Conservation (phyloP, 495 filamentous ascomycete species). For the Amorphotheca resinae region DNA sequence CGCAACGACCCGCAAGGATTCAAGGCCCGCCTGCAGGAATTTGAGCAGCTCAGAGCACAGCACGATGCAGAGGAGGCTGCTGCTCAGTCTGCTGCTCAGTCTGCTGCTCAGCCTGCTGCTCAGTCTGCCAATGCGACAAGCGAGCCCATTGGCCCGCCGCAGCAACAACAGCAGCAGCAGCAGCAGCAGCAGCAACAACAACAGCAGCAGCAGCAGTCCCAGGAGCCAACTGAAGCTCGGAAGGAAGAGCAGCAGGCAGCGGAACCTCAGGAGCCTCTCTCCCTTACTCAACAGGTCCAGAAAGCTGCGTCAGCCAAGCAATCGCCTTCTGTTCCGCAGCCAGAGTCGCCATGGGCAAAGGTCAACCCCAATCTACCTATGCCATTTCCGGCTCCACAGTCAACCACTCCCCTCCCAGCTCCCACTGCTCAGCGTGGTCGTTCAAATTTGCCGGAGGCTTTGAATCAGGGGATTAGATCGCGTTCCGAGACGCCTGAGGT, state of each 20-base stretch:
- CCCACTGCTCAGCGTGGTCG: constrained; percentile 75
- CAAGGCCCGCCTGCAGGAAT: constrained; percentile 39
- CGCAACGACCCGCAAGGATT: constrained; percentile 37
- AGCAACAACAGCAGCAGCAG: constrained; percentile 7
- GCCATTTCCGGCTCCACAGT: constrained; percentile 63
- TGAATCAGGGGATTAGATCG: constrained; percentile 58
- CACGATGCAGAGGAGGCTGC: constrained; percentile 34
- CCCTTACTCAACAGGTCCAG: constrained; percentile 79
- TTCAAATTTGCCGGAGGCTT: constrained; percentile 71
- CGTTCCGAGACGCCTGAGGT: constrained; percentile 60
- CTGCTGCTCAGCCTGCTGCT: constrained; percentile 13
- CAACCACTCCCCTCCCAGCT: constrained; percentile 69
- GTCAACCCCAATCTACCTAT: constrained; percentile 54
- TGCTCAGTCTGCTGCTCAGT: constrained; percentile 11
- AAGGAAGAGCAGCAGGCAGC: constrained; percentile 16
- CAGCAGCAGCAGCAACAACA: no score
- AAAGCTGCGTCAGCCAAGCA: constrained; percentile 59
- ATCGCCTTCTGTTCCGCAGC: constrained; percentile 35
- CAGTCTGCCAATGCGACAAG: constrained; percentile 1
- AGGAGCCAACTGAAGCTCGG: constrained; percentile 14
- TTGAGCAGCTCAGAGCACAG: constrained; percentile 43
- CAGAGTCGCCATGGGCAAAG: constrained; percentile 49
- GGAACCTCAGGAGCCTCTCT: constrained; percentile 31
- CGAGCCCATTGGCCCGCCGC: constrained; percentile 17
- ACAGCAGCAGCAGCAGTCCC: constrained; percentile 7